Evolutionary conservation across 768 basidiomycete species (phyloP).

Genomic region (Tephrocybe sp.): DNA sequence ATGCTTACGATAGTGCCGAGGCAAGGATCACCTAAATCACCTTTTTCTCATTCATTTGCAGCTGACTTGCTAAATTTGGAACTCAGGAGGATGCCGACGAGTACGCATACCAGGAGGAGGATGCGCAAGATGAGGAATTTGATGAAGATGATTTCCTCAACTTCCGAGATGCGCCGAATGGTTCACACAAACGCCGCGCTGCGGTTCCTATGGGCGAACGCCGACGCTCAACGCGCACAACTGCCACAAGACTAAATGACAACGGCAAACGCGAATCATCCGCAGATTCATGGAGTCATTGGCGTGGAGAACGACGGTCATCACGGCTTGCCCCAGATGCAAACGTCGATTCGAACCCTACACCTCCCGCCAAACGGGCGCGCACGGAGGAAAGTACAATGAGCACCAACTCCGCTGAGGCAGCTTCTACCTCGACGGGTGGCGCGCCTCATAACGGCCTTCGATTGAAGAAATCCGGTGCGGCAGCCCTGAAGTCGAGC

Average conservation of each 20-base stretch:
- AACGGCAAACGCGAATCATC: conserved; percentile 55
- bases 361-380: conserved; percentile 62
- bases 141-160: conserved; percentile 53
- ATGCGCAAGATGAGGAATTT: conserved; percentile 64
- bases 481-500: conserved; percentile 67
- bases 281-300: conserved; percentile 54
- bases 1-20: conserved; percentile 59
- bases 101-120: conserved; percentile 64
- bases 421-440: conserved; percentile 28
- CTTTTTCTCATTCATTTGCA: conserved; percentile 15
- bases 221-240: conserved; percentile 56
- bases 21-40: conserved; percentile 37
- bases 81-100: conserved; percentile 62
- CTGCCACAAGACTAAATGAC: conserved; percentile 41
- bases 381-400: conserved; percentile 75
- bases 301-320: conserved; percentile 79
- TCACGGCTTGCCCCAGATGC: conserved; percentile 60
- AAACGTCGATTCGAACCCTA: conserved; percentile 48
- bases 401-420: conserved; percentile 52
- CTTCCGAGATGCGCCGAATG: conserved; percentile 43
- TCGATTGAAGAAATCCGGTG: conserved; percentile 53
- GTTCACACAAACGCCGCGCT: conserved; percentile 35
- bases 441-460: conserved; percentile 33
- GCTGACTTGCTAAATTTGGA: conserved; percentile 33
- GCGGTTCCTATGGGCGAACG: conserved; percentile 31